A percentile compares a stretch with the other conserved stretches of the same genome.
Conservation (phyloP, 2,329 filamentous ascomycete species). For the Anthostomella pinea region DNA sequence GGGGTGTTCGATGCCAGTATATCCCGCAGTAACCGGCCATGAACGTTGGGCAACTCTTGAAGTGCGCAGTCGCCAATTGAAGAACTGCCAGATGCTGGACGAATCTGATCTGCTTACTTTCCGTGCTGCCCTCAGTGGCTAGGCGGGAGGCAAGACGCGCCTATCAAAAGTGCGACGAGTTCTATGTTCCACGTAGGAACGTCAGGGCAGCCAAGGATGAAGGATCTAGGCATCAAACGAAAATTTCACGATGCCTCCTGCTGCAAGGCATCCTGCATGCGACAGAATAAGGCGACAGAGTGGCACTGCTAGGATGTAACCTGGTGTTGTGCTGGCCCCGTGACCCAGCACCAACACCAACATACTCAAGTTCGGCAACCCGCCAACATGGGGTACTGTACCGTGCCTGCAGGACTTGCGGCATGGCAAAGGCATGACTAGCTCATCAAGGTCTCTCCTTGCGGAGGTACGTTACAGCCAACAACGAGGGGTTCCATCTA, state of each 20-base stretch:
- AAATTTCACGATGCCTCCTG: slow-evolving; percentile 21
- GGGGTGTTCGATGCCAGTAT: slow-evolving; percentile 16
- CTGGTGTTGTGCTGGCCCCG: slow-evolving; percentile 20
- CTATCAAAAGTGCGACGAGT: no score
- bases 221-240: slow-evolving; percentile 8
- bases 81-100: no score
- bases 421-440: no score
- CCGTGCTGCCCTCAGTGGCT: no score
- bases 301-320: slow-evolving; percentile 17
- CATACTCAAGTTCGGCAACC: neutral
- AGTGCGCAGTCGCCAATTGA: no score
- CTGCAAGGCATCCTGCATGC: slow-evolving; percentile 21
- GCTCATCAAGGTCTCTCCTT: no score
- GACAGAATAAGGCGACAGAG: slow-evolving; percentile 17
- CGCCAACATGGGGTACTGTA: no score
- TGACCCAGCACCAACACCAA: slow-evolving; percentile 21
- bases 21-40: slow-evolving; percentile 12
- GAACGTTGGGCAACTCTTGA: no score
- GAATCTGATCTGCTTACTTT: no score
- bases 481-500: slow-evolving; percentile 6
- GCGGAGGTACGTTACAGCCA: slow-evolving; percentile 14
- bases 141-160: no score
- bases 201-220: slow-evolving; percentile 9
- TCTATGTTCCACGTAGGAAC: neutral
- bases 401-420: no score